Conservation (phyloP, 208 protist genomes). For the Leishmania major region DNA sequence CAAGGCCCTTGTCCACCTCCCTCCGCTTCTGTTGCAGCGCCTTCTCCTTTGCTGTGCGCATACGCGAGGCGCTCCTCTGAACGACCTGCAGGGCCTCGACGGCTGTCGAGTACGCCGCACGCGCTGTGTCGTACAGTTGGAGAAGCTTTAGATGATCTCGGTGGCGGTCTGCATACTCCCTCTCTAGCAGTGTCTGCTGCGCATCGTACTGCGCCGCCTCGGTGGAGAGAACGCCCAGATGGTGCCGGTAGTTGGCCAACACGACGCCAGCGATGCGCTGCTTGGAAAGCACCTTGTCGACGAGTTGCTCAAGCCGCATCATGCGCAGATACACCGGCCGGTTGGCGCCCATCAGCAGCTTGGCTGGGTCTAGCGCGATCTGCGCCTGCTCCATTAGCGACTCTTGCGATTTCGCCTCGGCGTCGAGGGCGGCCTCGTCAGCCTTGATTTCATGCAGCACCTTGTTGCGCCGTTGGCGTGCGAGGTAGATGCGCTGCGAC, state of each 20-base stretch:
- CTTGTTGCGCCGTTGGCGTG: conserved; percentile 47
- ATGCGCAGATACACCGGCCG: conserved; percentile 76
- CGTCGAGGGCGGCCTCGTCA: not conserved
- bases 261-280: conserved; percentile 86
- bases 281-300: conserved; percentile 90
- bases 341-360: conserved; percentile 37
- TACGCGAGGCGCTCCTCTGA: conserved; percentile 38
- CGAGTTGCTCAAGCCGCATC: conserved; percentile 86
- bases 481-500: conserved; percentile 47
- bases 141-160: conserved; percentile 90
- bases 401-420: not conserved
- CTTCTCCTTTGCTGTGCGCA: conserved; percentile 68
- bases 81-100: conserved; percentile 55
- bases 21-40: conserved; percentile 72
- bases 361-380: not conserved
- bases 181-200: conserved; percentile 62
- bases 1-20: conserved; percentile 54
- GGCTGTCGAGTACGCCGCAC: conserved; percentile 55
- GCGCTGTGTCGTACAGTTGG: conserved; percentile 80
- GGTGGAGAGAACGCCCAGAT: conserved; percentile 68
- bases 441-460: conserved; percentile 48
- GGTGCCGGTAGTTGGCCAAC: conserved; percentile 84
- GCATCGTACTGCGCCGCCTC: conserved; percentile 75
- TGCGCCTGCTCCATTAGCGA: not conserved
- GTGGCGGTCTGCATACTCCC: conserved; percentile 75